phyloP scores from a whole-genome alignment of 768 basidiomycete genomes.

The Obba rivulosa region DNA sequence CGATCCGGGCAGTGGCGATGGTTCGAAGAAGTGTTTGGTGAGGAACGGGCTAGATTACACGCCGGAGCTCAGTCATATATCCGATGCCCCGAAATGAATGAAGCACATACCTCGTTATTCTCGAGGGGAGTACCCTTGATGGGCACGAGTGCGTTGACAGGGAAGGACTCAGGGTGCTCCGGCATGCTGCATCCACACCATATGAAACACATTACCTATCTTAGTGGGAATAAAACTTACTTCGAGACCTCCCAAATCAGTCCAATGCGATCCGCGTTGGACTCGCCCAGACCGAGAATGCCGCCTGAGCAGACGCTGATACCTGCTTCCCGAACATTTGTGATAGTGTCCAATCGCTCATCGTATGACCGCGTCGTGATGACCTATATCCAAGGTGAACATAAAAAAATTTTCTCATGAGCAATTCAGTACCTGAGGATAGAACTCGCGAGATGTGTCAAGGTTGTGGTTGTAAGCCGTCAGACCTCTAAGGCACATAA shows the following conservation, averaged over 20 bases:
- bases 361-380: slow-evolving; percentile 95
- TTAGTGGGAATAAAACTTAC: slow-evolving; percentile 41
- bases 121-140: slow-evolving; percentile 94
- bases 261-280: slow-evolving; percentile 84
- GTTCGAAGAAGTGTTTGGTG: slow-evolving; percentile 86
- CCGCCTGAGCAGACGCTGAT: slow-evolving; percentile 98
- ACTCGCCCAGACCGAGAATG: slow-evolving; percentile 90
- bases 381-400: slow-evolving; percentile 45
- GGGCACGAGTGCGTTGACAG: slow-evolving; percentile 95
- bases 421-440: slow-evolving; percentile 64
- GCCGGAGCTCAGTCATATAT: not conserved
- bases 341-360: slow-evolving; percentile 85
- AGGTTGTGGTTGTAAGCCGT: slow-evolving; percentile 99
- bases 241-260: slow-evolving; percentile 91
- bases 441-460: slow-evolving; percentile 95
- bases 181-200: slow-evolving; percentile 56
- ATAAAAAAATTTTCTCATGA: not conserved
- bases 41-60: slow-evolving; percentile 55
- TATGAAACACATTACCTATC: not conserved
- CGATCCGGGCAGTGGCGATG: slow-evolving; percentile 91
- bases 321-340: slow-evolving; percentile 87
- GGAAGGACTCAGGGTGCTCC: slow-evolving; percentile 98
- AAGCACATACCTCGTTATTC: slow-evolving; percentile 65
- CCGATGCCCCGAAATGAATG: not conserved
- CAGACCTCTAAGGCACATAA: slow-evolving; percentile 57